Conservation (phyloP, 202 grass and related monocot genomes). For the Zoysia matrella region DNA sequence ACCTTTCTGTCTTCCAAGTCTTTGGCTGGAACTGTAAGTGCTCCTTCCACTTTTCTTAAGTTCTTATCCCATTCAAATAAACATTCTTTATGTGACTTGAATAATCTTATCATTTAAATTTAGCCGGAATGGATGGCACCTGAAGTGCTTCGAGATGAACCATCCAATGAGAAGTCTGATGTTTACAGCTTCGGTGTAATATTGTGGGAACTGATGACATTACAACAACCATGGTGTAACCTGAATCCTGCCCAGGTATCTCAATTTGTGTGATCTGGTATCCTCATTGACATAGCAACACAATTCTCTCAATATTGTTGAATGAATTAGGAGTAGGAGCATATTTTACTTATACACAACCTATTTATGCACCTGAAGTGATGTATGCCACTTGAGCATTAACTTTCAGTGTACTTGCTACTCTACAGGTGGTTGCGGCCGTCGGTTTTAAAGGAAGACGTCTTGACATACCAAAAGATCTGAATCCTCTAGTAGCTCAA, state of each 20-base stretch:
- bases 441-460: conserved; percentile 94
- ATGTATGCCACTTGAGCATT: not conserved
- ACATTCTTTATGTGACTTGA: conserved; percentile 2
- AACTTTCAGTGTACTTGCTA: not conserved
- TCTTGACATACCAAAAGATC: conserved; percentile 77
- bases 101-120: conserved; percentile 41
- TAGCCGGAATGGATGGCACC: conserved; percentile 99
- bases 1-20: conserved; percentile 95
- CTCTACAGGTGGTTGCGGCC: conserved; percentile 86
- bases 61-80: conserved; percentile 17
- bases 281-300: conserved; percentile 22
- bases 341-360: conserved; percentile 18
- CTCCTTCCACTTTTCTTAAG: conserved; percentile 31
- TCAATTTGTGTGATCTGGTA: not conserved
- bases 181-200: conserved; percentile 93
- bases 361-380: conserved; percentile 23
- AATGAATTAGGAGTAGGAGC: not conserved
- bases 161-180: conserved; percentile 98
- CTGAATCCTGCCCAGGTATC: conserved; percentile 89
- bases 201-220: conserved; percentile 93
- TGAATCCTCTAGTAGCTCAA: conserved; percentile 77
- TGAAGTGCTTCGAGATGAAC: conserved; percentile 92
- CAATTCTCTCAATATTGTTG: conserved; percentile 18
- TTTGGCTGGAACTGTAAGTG: conserved; percentile 95
- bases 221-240: conserved; percentile 96